Percentiles rank a stretch among this genome's conserved stretches.
Conservation (phyloP, 768 basidiomycete genomes). For the Sarcodon aspratus region DNA sequence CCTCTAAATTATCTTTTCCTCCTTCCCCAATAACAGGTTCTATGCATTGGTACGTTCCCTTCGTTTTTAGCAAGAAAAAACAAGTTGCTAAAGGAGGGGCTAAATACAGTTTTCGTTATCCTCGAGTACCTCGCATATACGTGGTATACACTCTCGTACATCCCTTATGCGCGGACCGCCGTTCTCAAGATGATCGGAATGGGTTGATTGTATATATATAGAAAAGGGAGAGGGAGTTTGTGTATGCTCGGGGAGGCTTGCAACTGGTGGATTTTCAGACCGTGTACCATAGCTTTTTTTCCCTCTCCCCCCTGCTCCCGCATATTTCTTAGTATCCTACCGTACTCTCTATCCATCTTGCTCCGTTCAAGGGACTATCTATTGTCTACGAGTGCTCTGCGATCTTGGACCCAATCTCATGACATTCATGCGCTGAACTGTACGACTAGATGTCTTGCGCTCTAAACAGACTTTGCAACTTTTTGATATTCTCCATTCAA, state of each 20-base stretch:
- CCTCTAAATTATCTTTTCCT: too few relatives aligned
- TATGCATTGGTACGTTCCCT: slow-evolving; percentile 49
- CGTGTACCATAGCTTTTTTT: background rate
- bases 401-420: too few relatives aligned
- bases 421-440: too few relatives aligned
- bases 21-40: slow-evolving; percentile 29
- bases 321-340: background rate
- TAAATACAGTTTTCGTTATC: slow-evolving; percentile 71
- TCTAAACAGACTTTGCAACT: too few relatives aligned
- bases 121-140: slow-evolving; percentile 86
- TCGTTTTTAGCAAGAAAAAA: too few relatives aligned
- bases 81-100: background rate
- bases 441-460: too few relatives aligned
- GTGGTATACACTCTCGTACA: slow-evolving; percentile 84
- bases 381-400: too few relatives aligned
- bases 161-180: slow-evolving; percentile 79
- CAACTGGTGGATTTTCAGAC: background rate
- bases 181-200: slow-evolving; percentile 54
- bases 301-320: background rate
- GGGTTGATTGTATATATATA: slow-evolving; percentile 5
- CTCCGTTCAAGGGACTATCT: too few relatives aligned
- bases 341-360: too few relatives aligned
- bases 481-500: too few relatives aligned
- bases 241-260: background rate
- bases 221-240: background rate